These are phyloP conservation scores for Aspergillus biplanus DNA, from an alignment of 495 filamentous ascomycete species.

Conservation along the genomic window DNA sequence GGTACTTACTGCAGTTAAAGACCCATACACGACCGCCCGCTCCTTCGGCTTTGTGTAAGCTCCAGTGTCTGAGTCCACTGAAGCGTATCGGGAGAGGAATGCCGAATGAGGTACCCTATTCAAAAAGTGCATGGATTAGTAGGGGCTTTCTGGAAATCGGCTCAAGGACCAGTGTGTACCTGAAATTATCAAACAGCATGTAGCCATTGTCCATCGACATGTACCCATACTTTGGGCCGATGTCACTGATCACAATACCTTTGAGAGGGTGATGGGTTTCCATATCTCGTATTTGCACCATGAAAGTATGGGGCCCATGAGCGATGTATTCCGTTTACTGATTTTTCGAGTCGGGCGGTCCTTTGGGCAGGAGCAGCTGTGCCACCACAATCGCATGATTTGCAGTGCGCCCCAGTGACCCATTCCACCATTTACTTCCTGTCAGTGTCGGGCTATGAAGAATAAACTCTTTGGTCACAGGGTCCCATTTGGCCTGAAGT, in stretches of 20 bases:
- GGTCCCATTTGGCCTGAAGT: slow-evolving; percentile 47
- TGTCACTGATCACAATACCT: slow-evolving; percentile 53
- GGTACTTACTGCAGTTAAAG: slow-evolving; percentile 47
- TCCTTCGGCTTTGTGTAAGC: slow-evolving; percentile 41
- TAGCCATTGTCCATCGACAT: slow-evolving; percentile 55
- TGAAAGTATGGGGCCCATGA: slow-evolving; percentile 52
- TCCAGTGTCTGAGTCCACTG: slow-evolving; percentile 45
- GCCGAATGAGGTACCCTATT: slow-evolving; percentile 49
- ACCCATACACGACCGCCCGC: slow-evolving; percentile 49
- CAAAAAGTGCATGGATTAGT: no score
- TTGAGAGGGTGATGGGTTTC: slow-evolving; percentile 44
- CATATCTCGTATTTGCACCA: slow-evolving; percentile 52
- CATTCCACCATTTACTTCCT: slow-evolving; percentile 58
- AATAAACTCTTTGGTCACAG: slow-evolving; percentile 43
- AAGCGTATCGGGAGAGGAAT: slow-evolving; percentile 49
- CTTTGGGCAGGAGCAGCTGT: slow-evolving; percentile 47
- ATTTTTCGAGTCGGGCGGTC: background rate
- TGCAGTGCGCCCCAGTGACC: slow-evolving; percentile 49
- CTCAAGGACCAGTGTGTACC: no score
- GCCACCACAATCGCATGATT: slow-evolving; percentile 33
- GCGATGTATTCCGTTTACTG: slow-evolving; percentile 29
- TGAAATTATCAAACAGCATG: slow-evolving; percentile 51
- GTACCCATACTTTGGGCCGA: slow-evolving; percentile 54
- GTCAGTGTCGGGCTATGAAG: slow-evolving; percentile 52
- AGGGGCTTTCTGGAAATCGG: no score